Percentiles rank a stretch among this genome's conserved stretches.
phyloP scores from a whole-genome alignment of 2,329 filamentous ascomycete species.

The Aspergillus tamarii region DNA sequence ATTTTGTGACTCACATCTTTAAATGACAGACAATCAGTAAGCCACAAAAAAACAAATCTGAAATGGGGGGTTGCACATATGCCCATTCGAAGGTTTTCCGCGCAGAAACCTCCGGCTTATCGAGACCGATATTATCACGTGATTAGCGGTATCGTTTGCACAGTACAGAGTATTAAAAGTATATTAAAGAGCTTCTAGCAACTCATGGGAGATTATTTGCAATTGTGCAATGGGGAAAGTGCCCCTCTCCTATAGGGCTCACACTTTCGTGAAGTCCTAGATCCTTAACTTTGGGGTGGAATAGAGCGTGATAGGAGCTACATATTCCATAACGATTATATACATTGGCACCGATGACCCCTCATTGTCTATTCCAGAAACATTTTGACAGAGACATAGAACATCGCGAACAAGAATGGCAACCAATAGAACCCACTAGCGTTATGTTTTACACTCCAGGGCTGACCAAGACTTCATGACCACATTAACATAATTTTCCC shows the following conservation, averaged over 20 bases:
- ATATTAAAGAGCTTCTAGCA: not conserved
- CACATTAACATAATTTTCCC: not conserved
- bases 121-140: not conserved
- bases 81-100: not conserved
- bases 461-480: not conserved
- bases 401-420: not conserved
- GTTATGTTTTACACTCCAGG: not conserved
- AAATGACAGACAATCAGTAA: not conserved
- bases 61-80: not conserved
- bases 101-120: conserved; percentile 1
- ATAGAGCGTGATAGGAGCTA: not conserved
- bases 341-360: not conserved
- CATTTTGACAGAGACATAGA: not conserved
- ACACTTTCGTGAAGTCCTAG: not conserved
- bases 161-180: not conserved
- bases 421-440: not conserved
- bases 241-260: not conserved
- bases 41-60: not conserved
- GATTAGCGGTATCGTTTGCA: not conserved
- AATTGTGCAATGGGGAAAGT: not conserved
- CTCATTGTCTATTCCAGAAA: not conserved
- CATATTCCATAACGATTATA: not conserved
- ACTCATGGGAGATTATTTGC: not conserved
- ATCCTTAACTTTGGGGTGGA: not conserved
- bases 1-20: not conserved